phyloP scores from a whole-genome alignment of 2,329 filamentous ascomycete genomes.

The Fusarium cyanostomum region DNA sequence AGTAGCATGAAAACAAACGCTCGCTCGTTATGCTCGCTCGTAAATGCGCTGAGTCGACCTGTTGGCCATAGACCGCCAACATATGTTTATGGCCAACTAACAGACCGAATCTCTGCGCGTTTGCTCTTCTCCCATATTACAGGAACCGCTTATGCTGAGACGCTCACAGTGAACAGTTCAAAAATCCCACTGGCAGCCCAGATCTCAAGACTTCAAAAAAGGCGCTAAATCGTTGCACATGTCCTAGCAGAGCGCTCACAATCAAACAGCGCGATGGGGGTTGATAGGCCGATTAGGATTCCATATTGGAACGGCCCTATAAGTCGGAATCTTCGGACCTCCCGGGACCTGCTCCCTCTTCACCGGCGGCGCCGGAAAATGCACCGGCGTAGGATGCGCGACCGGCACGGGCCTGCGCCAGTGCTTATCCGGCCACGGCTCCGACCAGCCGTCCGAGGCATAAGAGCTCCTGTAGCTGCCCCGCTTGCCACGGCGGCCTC shows the following conservation, averaged over 20 bases:
- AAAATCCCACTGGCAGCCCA: too few species aligned
- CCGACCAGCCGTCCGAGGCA: conserved; percentile 24
- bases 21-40: neutral
- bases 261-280: conserved; percentile 5
- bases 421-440: conserved; percentile 8
- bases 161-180: neutral
- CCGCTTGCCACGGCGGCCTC: conserved; percentile 5
- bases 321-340: conserved; percentile 47
- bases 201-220: too few species aligned
- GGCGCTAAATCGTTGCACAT: too few species aligned
- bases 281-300: conserved; percentile 42
- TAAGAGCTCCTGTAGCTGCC: conserved; percentile 28
- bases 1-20: conserved; percentile 1
- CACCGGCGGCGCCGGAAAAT: conserved; percentile 30
- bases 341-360: conserved; percentile 45
- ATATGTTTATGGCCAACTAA: neutral
- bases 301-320: conserved; percentile 46
- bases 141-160: neutral
- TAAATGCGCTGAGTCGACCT: neutral
- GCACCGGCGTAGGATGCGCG: conserved; percentile 15
- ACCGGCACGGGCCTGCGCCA: conserved; percentile 22
- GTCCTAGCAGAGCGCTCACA: neutral
- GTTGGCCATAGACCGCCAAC: too few species aligned
- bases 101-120: neutral
- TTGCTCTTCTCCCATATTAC: neutral